These are phyloP conservation scores for Vinca major DNA, from an alignment of 305 asterid species.

Conservation along the genomic window DNA sequence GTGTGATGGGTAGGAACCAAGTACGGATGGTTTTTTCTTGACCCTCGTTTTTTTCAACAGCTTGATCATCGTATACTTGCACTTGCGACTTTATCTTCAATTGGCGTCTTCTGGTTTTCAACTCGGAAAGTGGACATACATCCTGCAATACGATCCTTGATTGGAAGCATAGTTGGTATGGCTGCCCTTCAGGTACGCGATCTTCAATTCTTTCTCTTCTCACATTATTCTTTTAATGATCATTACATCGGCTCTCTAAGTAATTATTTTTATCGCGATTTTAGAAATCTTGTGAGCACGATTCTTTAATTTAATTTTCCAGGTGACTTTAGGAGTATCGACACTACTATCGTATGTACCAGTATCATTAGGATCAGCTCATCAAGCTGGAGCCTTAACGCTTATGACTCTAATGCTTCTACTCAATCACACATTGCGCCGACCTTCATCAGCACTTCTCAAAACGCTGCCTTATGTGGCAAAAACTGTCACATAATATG, in stretches of 20 bases:
- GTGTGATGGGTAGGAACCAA: constrained; percentile 1
- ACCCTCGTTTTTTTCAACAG: constrained; percentile 26
- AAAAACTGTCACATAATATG: constrained; percentile 24
- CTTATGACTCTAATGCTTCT: constrained; percentile 66
- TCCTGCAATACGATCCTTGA: constrained; percentile 58
- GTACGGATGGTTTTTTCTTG: not conserved
- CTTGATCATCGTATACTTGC: constrained; percentile 93
- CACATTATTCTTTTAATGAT: not conserved
- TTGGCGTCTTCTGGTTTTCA: constrained; percentile 69
- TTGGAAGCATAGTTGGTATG: constrained; percentile 74
- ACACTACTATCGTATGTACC: constrained; percentile 84
- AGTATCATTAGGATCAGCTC: constrained; percentile 74
- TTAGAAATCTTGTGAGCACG: no score
- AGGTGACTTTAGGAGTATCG: constrained; percentile 78
- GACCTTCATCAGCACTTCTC: constrained; percentile 65
- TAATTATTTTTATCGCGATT: no score
- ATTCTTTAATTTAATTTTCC: constrained; percentile 7
- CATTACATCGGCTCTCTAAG: no score
- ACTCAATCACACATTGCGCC: constrained; percentile 81
- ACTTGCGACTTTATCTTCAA: constrained; percentile 61
- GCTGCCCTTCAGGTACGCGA: constrained; percentile 68
- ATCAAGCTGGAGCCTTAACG: constrained; percentile 93
- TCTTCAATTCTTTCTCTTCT: not conserved
- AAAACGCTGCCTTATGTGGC: constrained; percentile 57
- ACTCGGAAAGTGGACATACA: constrained; percentile 66